Conservation (phyloP, 805 yeast species). For the Nakazawaea wickerhamii region DNA sequence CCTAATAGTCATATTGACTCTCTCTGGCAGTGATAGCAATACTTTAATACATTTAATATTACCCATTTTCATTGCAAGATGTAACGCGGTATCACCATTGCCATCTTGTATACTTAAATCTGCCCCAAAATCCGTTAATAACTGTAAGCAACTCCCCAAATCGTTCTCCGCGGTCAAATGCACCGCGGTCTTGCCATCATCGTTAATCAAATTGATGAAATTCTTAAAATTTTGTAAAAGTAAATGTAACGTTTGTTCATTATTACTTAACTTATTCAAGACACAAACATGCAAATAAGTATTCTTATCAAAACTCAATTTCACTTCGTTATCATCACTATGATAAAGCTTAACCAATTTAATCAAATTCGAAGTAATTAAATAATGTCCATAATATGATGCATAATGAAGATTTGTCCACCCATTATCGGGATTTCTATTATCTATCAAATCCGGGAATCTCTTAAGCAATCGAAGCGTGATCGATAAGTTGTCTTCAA, state of each 20-base stretch:
- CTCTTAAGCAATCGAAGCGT: conserved; percentile 61
- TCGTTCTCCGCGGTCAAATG: conserved; percentile 63
- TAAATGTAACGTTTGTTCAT: conserved; percentile 68
- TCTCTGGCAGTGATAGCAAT: conserved; percentile 32
- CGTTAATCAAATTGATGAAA: conserved; percentile 44
- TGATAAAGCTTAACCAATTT: conserved; percentile 12
- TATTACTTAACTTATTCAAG: conserved; percentile 39
- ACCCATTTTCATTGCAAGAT: conserved; percentile 73
- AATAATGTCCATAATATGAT: conserved; percentile 63
- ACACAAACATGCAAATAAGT: conserved; percentile 73
- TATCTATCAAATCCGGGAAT: conserved; percentile 63
- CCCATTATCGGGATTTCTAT: conserved; percentile 65
- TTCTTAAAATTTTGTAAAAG: conserved; percentile 60
- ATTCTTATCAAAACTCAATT: conserved; percentile 46
- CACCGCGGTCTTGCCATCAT: conserved; percentile 53
- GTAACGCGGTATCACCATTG: conserved; percentile 79
- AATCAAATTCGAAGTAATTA: conserved; percentile 34
- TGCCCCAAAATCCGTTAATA: conserved; percentile 71
- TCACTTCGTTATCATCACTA: conserved; percentile 24
- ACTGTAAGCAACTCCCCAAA: conserved; percentile 54
- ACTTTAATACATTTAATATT: conserved; percentile 50
- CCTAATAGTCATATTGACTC: conserved; percentile 40
- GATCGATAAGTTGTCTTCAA: conserved; percentile 54
- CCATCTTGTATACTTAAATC: conserved; percentile 66
- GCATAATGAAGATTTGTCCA: conserved; percentile 86